These are phyloP conservation scores for Aphanomyces cochlioides DNA, from an alignment of 352 stramenopile species.

Conservation along the genomic window DNA sequence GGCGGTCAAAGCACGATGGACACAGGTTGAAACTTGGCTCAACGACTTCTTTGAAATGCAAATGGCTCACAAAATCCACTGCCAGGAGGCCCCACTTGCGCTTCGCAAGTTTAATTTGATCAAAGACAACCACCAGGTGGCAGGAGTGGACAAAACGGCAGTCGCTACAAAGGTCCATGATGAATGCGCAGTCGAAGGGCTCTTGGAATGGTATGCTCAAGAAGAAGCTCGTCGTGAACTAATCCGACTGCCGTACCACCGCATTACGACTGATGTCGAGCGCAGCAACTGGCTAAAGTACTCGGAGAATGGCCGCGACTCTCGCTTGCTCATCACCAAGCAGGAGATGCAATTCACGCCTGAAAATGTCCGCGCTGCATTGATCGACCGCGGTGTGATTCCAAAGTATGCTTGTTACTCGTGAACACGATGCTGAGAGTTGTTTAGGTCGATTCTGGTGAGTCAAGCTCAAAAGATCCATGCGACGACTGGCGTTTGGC, in stretches of 20 bases:
- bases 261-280: constrained; percentile 56
- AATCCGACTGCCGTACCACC: constrained; percentile 56
- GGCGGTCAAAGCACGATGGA: constrained; percentile 52
- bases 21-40: constrained; percentile 63
- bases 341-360: constrained; percentile 59
- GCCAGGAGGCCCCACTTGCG: constrained; percentile 58
- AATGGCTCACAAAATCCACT: constrained; percentile 56
- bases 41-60: constrained; percentile 62
- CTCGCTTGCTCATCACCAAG: constrained; percentile 52
- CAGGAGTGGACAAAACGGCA: background rate
- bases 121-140: constrained; percentile 24
- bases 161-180: constrained; percentile 32
- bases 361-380: constrained; percentile 50
- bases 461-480: background rate
- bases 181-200: constrained; percentile 49
- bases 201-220: constrained; percentile 68
- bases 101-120: constrained; percentile 62
- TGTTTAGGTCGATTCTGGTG: constrained; percentile 6
- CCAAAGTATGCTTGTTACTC: constrained; percentile 35
- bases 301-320: constrained; percentile 56
- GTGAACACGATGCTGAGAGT: no score
- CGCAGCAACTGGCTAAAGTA: constrained; percentile 48
- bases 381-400: constrained; percentile 69
- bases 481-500: constrained; percentile 13
- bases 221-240: constrained; percentile 67